phyloP scores from a whole-genome alignment of 2,329 filamentous ascomycete genomes.

The Colletotrichum sp. region DNA sequence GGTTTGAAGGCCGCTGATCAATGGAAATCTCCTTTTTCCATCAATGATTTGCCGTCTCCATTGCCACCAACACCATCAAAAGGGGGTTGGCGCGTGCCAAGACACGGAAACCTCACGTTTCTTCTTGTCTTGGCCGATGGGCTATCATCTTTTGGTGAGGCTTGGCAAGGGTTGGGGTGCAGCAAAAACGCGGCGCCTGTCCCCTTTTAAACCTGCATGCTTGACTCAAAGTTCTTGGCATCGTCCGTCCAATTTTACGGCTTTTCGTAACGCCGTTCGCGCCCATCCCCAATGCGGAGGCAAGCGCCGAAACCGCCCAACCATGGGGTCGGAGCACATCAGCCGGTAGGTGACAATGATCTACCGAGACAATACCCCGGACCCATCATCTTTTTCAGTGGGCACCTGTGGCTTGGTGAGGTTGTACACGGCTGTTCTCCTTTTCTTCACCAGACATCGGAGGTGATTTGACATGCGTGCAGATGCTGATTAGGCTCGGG shows the following conservation, averaged over 20 bases:
- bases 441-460: not conserved
- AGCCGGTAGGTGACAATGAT: slow-evolving; percentile 1
- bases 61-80: not conserved
- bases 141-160: not conserved
- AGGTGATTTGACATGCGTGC: not conserved
- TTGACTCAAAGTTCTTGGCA: slow-evolving; percentile 13
- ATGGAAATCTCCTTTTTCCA: slow-evolving; percentile 10
- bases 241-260: slow-evolving; percentile 17
- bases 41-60: slow-evolving; percentile 11
- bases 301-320: not conserved
- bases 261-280: not conserved
- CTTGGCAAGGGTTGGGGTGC: slow-evolving; percentile 1
- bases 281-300: not conserved
- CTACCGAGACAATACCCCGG: slow-evolving; percentile 6
- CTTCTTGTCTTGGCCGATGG: not conserved
- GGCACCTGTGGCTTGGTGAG: not conserved
- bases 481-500: not conserved
- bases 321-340: slow-evolving; percentile 6
- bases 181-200: not conserved
- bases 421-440: not conserved
- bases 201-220: not conserved
- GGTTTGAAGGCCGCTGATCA: not conserved
- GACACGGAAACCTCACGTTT: not conserved
- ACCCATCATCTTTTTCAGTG: not conserved
- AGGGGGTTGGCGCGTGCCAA: slow-evolving; percentile 5